A percentile compares a stretch with the other conserved stretches of the same genome.
Evolutionary conservation across 208 protist species (phyloP).

Genomic region (Leishmania lainsoni): DNA sequence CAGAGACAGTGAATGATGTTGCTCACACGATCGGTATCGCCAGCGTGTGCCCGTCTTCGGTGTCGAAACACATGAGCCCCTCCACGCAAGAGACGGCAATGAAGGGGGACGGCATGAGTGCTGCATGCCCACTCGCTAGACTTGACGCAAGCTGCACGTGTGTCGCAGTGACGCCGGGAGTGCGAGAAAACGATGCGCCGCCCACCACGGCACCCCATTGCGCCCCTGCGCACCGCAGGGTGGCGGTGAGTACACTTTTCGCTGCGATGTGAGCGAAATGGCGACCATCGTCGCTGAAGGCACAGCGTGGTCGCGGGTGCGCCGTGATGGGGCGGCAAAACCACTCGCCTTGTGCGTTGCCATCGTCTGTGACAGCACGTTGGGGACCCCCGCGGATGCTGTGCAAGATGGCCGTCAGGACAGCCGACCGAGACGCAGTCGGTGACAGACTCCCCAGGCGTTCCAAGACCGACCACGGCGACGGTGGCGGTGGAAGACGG

Average conservation of each 20-base stretch:
- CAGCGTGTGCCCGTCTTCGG: conserved; percentile 19
- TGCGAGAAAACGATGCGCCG: background rate
- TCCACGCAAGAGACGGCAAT: conserved; percentile 29
- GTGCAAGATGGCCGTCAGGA: background rate
- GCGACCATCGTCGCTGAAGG: conserved; percentile 19
- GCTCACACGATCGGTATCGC: conserved; percentile 1
- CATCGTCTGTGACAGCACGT: background rate
- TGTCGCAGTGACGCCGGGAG: background rate
- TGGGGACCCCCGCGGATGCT: background rate
- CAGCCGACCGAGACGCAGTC: conserved; percentile 1
- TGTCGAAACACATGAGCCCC: conserved; percentile 26
- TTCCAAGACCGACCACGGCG: conserved; percentile 6
- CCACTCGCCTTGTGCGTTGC: background rate
- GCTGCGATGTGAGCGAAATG: conserved; percentile 12
- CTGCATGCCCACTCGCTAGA: background rate
- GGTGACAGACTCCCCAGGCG: conserved; percentile 1
- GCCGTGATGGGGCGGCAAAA: background rate
- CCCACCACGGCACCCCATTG: background rate
- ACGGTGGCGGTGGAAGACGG: conserved; percentile 15
- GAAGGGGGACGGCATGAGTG: conserved; percentile 2
- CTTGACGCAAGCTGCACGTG: conserved; percentile 1
- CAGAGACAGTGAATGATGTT: background rate
- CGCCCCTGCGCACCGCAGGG: background rate
- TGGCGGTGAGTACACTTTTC: background rate
- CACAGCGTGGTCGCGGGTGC: conserved; percentile 9